These are phyloP conservation scores for Pichia sp. DNA, from an alignment of 1,139 yeast species.

Conservation along the genomic window DNA sequence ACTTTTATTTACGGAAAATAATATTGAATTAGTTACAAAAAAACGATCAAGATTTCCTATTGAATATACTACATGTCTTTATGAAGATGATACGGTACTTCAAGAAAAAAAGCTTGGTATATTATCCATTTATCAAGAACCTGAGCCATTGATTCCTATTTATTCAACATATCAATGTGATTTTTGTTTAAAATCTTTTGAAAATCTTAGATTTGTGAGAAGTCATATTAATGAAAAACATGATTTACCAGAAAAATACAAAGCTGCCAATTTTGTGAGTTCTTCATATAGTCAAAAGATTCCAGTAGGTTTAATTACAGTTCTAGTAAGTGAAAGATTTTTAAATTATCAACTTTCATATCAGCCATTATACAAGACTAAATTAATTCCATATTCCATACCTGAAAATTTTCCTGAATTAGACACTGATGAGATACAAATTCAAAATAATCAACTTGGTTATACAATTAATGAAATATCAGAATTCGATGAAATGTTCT, in stretches of 20 bases:
- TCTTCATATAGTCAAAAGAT: slow-evolving; percentile 2
- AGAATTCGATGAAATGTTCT: slow-evolving; percentile 11
- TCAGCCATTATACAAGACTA: background rate
- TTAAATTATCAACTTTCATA: slow-evolving; percentile 1
- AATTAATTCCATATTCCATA: slow-evolving; percentile 1
- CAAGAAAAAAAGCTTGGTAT: background rate
- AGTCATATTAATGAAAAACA: slow-evolving; percentile 8
- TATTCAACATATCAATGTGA: slow-evolving; percentile 11
- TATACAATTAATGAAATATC: slow-evolving; percentile 2
- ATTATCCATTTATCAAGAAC: slow-evolving; percentile 5
- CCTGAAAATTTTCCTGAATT: background rate
- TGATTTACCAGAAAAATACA: background rate
- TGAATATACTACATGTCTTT: background rate
- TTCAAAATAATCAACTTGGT: background rate
- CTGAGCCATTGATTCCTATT: slow-evolving; percentile 10
- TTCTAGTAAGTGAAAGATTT: slow-evolving; percentile 5
- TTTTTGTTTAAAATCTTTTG: slow-evolving; percentile 7
- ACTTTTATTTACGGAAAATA: slow-evolving; percentile 4
- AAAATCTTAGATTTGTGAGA: background rate
- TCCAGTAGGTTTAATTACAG: slow-evolving; percentile 3
- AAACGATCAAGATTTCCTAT: slow-evolving; percentile 2
- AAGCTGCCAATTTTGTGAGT: slow-evolving; percentile 4
- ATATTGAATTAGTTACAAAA: slow-evolving; percentile 1
- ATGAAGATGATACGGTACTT: background rate
- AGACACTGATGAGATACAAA: background rate